Percentiles rank a stretch among this genome's conserved stretches.
Conservation (phyloP, 1,284 basidiomycete species). For the Puccinia triticina region DNA sequence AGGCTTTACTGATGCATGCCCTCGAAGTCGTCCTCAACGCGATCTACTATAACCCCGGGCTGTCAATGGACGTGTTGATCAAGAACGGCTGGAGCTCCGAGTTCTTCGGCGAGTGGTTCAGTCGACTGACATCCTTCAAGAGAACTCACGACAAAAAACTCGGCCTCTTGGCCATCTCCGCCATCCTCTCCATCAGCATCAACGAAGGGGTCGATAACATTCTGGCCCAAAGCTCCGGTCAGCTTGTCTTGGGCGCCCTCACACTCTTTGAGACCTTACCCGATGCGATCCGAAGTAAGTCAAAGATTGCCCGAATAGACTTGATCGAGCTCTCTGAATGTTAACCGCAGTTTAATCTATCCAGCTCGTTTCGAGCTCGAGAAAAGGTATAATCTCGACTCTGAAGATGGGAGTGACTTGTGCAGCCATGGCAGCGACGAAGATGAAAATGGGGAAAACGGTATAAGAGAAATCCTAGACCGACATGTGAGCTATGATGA, state of each 20-base stretch:
- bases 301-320: background rate
- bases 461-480: slow-evolving; percentile 1
- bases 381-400: slow-evolving; percentile 36
- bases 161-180: slow-evolving; percentile 73
- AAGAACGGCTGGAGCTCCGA: slow-evolving; percentile 64
- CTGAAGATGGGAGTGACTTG: slow-evolving; percentile 25
- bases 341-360: background rate
- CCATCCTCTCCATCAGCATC: slow-evolving; percentile 63
- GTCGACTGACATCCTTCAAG: slow-evolving; percentile 68
- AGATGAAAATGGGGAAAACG: slow-evolving; percentile 20
- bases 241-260: slow-evolving; percentile 36
- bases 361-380: slow-evolving; percentile 40
- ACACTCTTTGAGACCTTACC: slow-evolving; percentile 40
- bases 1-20: slow-evolving; percentile 73
- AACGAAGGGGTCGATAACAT: slow-evolving; percentile 33
- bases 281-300: slow-evolving; percentile 42
- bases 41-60: slow-evolving; percentile 79
- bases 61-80: slow-evolving; percentile 76
- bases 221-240: slow-evolving; percentile 38
- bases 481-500: background rate
- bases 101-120: slow-evolving; percentile 82
- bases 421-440: slow-evolving; percentile 34
- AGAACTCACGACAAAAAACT: slow-evolving; percentile 92
- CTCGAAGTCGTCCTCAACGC: slow-evolving; percentile 80
- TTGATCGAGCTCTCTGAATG: background rate